These are phyloP conservation scores for Xylaria cubensis DNA, from an alignment of 495 filamentous ascomycete genomes.

Conservation along the genomic window DNA sequence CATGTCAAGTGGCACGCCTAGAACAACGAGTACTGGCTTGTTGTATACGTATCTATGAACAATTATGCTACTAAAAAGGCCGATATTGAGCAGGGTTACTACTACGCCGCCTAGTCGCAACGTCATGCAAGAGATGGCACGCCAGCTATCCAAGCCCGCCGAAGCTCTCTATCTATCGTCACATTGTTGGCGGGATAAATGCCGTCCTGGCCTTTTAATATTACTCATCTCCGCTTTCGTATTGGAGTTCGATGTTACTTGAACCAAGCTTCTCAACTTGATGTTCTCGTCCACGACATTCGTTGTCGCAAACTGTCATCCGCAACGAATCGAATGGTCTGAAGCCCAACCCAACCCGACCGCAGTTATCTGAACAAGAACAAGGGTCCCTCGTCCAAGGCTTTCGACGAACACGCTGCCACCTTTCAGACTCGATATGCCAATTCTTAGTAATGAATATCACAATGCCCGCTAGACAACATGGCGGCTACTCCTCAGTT, in stretches of 20 bases:
- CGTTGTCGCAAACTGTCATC: background rate
- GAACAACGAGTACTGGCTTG: no score
- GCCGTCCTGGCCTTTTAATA: background rate
- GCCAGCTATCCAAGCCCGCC: background rate
- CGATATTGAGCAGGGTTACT: no score
- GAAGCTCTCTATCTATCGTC: background rate
- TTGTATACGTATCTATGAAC: no score
- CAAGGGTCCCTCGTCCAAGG: background rate
- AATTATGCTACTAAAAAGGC: no score
- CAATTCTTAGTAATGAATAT: background rate
- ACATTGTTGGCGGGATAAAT: background rate
- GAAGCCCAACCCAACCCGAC: background rate
- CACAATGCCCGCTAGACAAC: background rate
- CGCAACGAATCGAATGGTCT: background rate
- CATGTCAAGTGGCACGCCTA: no score
- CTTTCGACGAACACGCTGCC: background rate
- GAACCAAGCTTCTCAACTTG: background rate
- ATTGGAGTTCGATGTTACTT: background rate
- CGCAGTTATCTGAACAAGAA: background rate
- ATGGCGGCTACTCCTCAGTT: background rate
- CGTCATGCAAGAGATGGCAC: no score
- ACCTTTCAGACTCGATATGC: constrained; percentile 5
- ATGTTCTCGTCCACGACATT: background rate
- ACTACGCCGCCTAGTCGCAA: no score
- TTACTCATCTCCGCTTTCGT: background rate